Conservation (phyloP, 768 basidiomycete genomes). For the Coprinopsis sp. region DNA sequence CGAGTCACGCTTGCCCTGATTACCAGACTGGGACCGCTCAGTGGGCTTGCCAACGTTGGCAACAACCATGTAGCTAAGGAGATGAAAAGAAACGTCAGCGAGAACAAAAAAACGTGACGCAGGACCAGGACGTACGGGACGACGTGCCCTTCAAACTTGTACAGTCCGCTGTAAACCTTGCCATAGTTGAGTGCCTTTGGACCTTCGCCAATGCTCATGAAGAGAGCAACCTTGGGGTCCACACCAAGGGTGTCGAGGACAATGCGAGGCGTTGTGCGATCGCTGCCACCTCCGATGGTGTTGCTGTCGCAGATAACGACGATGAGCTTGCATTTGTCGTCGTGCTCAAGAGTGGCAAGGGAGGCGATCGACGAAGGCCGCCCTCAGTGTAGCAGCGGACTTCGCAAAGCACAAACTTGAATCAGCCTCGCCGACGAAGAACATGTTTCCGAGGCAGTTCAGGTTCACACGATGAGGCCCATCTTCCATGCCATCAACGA, state of each 20-base stretch:
- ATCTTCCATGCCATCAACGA: neutral
- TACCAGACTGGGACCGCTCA: constrained; percentile 88
- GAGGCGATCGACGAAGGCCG: constrained; percentile 91
- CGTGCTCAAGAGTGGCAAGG: constrained; percentile 83
- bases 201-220: constrained; percentile 90
- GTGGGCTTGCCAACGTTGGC: constrained; percentile 95
- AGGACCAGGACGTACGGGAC: constrained; percentile 64
- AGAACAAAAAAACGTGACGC: neutral
- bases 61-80: constrained; percentile 76
- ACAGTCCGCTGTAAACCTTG: constrained; percentile 91
- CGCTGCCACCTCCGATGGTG: constrained; percentile 93
- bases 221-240: constrained; percentile 83
- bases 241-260: constrained; percentile 90
- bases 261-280: constrained; percentile 86
- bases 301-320: constrained; percentile 89
- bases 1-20: constrained; percentile 92
- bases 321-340: constrained; percentile 92
- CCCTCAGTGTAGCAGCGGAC: constrained; percentile 96
- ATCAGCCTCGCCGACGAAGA: constrained; percentile 70
- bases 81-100: constrained; percentile 6
- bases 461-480: constrained; percentile 31
- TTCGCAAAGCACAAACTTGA: constrained; percentile 95
- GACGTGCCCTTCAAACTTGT: constrained; percentile 92
- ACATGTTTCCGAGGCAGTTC: constrained; percentile 75
- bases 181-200: constrained; percentile 89